phyloP scores from a whole-genome alignment of 371 early-diverging fungal genomes.

The Mortierella sp. region DNA sequence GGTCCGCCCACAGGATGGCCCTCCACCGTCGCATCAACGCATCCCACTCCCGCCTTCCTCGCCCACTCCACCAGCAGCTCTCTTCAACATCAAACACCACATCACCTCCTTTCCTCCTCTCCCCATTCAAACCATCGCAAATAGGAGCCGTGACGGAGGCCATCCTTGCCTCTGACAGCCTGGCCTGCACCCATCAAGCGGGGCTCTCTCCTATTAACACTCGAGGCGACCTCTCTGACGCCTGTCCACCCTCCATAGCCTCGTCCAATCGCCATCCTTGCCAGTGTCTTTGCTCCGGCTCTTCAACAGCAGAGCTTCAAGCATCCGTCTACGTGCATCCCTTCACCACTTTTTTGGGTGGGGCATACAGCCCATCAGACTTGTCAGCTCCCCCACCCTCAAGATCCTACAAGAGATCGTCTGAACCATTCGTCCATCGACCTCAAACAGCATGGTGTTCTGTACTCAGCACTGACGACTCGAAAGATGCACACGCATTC shows the following conservation, averaged over 20 bases:
- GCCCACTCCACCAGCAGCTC: conserved; percentile 2
- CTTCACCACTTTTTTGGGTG: neutral
- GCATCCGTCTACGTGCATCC: conserved; percentile 6
- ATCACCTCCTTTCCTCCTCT: neutral
- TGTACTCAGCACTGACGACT: neutral
- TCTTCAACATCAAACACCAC: neutral
- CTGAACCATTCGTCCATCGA: conserved; percentile 1
- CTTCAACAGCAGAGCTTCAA: conserved; percentile 28
- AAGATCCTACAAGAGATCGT: neutral
- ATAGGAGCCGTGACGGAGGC: conserved; percentile 25
- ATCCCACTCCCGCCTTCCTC: conserved; percentile 13
- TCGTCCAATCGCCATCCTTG: neutral
- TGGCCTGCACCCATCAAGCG: neutral
- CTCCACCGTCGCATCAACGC: conserved; percentile 26
- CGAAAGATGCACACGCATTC: neutral
- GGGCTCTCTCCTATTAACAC: neutral
- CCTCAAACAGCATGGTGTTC: neutral
- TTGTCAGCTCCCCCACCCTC: neutral
- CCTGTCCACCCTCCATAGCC: neutral
- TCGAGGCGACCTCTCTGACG: neutral
- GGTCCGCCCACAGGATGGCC: conserved; percentile 18
- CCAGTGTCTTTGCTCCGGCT: conserved; percentile 14
- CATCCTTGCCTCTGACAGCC: conserved; percentile 3
- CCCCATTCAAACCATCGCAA: conserved; percentile 1
- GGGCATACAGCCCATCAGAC: too few species aligned